Evolutionary conservation across 768 basidiomycete genomes (phyloP), one percentile per base, ranked within the genome.

Genomic region (Collybiopsis luxurians): DNA sequence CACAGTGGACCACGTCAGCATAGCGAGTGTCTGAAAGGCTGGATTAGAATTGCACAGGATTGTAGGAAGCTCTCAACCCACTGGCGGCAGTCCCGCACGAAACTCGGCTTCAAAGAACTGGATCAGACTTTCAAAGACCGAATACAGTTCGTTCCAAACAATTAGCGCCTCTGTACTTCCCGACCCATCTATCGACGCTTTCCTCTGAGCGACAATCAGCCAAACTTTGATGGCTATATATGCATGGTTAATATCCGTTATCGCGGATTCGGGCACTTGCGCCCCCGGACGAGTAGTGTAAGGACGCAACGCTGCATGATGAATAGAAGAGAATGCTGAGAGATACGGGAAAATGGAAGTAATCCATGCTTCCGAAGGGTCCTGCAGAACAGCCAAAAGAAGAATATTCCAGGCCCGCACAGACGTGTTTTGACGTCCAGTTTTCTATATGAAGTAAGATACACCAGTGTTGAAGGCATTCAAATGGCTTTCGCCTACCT

Each of bases 61-160:
- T n/a, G n/a, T n/a, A n/a, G n/a, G n/a, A n/a, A 53, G 43, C 36
- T 55, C 57, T 43, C 42, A 48, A 67, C 75, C 60, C 63, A 81
- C 78, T 56, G 71, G 66, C 57, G 72, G 71, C 58, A 70, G 66
- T 27, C 77, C 77, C 31, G 71, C 69, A 50, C 74, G 74, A 15
- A 71, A 70, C 55, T 84, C 83, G 3, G 61, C 66, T 60, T 84
- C 82, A 38, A 87, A 73, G 1, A 76, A 72, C 39, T 71, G 63
- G 13, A 85, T 63, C 34, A 88, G 72, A 12, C 69, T 69, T 60
- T 85, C 85, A 55, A 88, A 89, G 1, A 85, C 78, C 1, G 87
- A 81, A 89, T 88, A 92, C 7, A 92, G 66, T 62, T 89, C 85
- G 63, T 88, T 89, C 89, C 89, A 92, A 10, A 90, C 75, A 40